phyloP scores from a whole-genome alignment of 257 asterid species.

The Solanum chilense region DNA sequence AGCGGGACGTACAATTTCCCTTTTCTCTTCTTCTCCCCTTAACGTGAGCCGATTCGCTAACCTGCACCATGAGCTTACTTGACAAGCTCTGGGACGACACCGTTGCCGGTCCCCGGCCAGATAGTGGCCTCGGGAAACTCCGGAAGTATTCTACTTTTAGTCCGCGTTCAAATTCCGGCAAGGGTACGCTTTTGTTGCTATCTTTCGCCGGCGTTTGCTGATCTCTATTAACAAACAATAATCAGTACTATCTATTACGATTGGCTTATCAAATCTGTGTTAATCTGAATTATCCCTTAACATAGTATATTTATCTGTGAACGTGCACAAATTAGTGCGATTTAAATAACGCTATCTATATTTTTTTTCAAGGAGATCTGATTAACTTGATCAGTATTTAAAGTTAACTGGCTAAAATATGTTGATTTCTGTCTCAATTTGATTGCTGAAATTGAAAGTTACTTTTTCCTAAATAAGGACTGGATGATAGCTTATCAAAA shows the following conservation, averaged over 20 bases:
- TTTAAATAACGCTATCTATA: background rate
- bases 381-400: background rate
- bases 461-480: background rate
- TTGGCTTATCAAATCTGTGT: background rate
- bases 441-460: background rate
- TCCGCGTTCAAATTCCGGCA: conserved; percentile 50
- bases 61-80: conserved; percentile 56
- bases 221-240: background rate
- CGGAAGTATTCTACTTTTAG: conserved; percentile 55
- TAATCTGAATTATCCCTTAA: background rate
- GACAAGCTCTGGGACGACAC: conserved; percentile 94
- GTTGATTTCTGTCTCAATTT: background rate
- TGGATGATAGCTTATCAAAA: background rate
- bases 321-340: background rate
- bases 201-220: conserved; percentile 7
- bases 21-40: background rate
- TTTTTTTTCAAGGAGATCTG: background rate
- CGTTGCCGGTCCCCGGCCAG: conserved; percentile 87
- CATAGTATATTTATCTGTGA: background rate
- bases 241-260: background rate
- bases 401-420: background rate
- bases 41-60: background rate
- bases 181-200: conserved; percentile 53
- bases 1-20: background rate
- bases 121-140: conserved; percentile 76